These are phyloP conservation scores for Plantago major DNA, from an alignment of 257 asterid species.

Conservation along the genomic window DNA sequence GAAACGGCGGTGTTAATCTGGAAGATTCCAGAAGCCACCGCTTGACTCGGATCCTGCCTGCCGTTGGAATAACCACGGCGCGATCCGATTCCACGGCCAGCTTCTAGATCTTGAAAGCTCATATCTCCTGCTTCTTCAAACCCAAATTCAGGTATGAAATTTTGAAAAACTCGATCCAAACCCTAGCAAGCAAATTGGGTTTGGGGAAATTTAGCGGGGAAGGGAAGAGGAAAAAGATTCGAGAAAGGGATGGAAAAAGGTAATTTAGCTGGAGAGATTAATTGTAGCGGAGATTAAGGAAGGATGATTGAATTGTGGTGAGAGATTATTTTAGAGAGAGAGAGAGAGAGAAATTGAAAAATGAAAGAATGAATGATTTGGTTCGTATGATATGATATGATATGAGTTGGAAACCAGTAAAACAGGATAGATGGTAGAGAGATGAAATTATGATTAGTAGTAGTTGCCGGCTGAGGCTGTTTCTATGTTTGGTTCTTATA, in stretches of 20 bases:
- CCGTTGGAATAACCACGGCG: conserved; percentile 56
- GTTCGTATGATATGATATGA: background rate
- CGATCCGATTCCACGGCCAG: conserved; percentile 62
- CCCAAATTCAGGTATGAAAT: conserved; percentile 1
- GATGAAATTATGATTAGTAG: too few relatives aligned
- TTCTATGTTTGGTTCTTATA: too few relatives aligned
- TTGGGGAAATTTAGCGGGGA: background rate
- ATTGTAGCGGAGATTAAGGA: too few relatives aligned
- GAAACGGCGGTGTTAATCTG: conserved; percentile 94
- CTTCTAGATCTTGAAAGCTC: conserved; percentile 96
- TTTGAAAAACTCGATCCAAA: conserved; percentile 16
- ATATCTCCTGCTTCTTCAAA: conserved; percentile 23
- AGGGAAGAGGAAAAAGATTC: background rate
- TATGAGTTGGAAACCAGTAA: background rate
- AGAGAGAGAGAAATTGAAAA: background rate
- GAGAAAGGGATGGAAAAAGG: too few relatives aligned
- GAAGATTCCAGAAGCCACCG: conserved; percentile 84
- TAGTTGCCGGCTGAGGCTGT: too few relatives aligned
- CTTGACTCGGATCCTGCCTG: conserved; percentile 86
- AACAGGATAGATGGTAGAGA: too few relatives aligned
- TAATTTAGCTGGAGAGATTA: too few relatives aligned
- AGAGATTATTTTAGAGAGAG: too few relatives aligned
- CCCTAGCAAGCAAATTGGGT: background rate
- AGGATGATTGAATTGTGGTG: background rate
- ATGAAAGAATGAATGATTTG: background rate